Percentiles rank a stretch among this genome's conserved stretches.
These are phyloP conservation scores for Paracoccidioides brasiliensis DNA, from an alignment of 2,329 filamentous ascomycete species.

Conservation along the genomic window DNA sequence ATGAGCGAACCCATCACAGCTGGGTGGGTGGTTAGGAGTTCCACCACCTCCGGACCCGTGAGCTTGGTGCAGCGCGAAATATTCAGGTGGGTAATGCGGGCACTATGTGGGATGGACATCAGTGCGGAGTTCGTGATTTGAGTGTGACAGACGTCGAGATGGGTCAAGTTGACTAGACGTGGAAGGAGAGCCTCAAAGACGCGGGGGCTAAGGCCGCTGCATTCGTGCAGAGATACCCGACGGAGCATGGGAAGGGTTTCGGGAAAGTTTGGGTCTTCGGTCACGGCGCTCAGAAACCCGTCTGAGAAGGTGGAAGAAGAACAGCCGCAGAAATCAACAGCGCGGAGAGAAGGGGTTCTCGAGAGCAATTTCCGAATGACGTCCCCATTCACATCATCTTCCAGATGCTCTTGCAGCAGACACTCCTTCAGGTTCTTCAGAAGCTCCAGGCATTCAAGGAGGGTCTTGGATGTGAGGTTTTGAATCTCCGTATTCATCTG, in stretches of 20 bases:
- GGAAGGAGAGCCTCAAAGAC: slow-evolving; percentile 59
- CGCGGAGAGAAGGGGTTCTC: slow-evolving; percentile 49
- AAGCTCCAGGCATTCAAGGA: slow-evolving; percentile 57
- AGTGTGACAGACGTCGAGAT: slow-evolving; percentile 68
- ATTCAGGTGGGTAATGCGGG: slow-evolving; percentile 63
- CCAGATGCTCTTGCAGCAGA: slow-evolving; percentile 66
- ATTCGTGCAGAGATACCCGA: slow-evolving; percentile 66
- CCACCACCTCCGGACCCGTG: slow-evolving; percentile 51
- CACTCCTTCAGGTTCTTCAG: slow-evolving; percentile 66
- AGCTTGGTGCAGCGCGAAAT: slow-evolving; percentile 62
- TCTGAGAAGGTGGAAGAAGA: slow-evolving; percentile 55
- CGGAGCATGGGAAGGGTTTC: slow-evolving; percentile 47
- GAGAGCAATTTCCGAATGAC: slow-evolving; percentile 60
- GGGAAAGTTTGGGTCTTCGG: slow-evolving; percentile 32
- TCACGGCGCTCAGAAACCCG: slow-evolving; percentile 46
- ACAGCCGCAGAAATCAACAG: slow-evolving; percentile 66
- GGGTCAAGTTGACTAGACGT: slow-evolving; percentile 55
- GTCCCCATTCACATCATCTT: slow-evolving; percentile 56
- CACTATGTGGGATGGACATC: slow-evolving; percentile 55
- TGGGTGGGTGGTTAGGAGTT: slow-evolving; percentile 59
- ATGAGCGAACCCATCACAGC: slow-evolving; percentile 51
- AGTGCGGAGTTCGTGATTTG: slow-evolving; percentile 61
- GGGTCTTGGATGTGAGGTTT: slow-evolving; percentile 61
- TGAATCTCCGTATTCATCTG: slow-evolving; percentile 61
- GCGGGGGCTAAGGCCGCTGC: slow-evolving; percentile 52